Evolutionary conservation across 75 land plant genomes (phyloP).

Genomic region (Azolla pinnata): DNA sequence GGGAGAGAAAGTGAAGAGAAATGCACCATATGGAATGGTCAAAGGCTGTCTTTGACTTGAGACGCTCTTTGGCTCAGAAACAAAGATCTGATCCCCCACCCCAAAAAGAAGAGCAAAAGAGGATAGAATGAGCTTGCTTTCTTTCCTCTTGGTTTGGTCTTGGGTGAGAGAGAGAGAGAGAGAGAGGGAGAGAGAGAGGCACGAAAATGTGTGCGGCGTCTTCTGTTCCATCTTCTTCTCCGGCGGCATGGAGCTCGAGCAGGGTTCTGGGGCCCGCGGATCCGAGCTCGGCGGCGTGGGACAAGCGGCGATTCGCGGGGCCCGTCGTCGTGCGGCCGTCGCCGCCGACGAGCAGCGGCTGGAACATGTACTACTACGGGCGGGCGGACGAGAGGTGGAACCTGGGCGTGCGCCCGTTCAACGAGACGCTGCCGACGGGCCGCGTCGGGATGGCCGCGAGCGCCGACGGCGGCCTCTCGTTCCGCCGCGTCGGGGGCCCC

Average conservation of each 20-base stretch:
- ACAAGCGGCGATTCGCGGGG: conserved; percentile 28
- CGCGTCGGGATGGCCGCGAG: conserved; percentile 32
- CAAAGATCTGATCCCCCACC: too few relatives aligned
- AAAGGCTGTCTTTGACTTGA: too few relatives aligned
- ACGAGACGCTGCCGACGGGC: conserved; percentile 28
- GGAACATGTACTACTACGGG: conserved; percentile 45
- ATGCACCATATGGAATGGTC: too few relatives aligned
- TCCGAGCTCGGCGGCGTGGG: conserved; percentile 31
- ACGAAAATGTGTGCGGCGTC: background rate
- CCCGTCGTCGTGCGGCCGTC: conserved; percentile 23
- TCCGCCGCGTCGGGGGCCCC: conserved; percentile 23
- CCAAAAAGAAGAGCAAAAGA: too few relatives aligned
- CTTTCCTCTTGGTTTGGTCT: background rate
- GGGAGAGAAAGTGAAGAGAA: too few relatives aligned
- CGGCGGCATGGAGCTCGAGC: conserved; percentile 13
- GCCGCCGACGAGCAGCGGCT: conserved; percentile 1
- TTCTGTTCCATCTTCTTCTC: background rate
- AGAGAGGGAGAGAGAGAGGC: too few relatives aligned
- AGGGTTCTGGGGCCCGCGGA: conserved; percentile 26
- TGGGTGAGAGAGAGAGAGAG: background rate
- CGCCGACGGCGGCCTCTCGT: conserved; percentile 27
- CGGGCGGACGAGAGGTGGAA: conserved; percentile 26
- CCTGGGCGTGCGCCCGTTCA: conserved; percentile 35
- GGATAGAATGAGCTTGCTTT: too few relatives aligned
- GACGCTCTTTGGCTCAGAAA: too few relatives aligned